Conservation (phyloP, 345 rosid species). For the Eucalyptus shirleyi region DNA sequence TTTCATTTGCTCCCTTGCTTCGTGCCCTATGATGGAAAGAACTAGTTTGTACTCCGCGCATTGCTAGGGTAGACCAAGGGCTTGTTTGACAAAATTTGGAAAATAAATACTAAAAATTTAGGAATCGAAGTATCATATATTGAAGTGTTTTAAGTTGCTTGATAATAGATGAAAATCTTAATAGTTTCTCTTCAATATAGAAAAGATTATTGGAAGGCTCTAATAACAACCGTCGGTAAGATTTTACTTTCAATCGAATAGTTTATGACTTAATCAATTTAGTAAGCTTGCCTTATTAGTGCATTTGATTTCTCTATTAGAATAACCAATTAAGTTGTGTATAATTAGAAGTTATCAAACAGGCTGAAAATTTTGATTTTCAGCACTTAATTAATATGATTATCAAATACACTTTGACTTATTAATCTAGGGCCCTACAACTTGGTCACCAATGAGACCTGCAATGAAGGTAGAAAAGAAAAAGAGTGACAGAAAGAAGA, state of each 20-base stretch:
- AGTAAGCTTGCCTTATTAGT: not conserved
- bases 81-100: not conserved
- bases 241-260: not conserved
- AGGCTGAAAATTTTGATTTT: not conserved
- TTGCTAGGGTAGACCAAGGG: not conserved
- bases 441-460: not conserved
- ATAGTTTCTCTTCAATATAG: not conserved
- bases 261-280: not conserved
- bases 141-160: not conserved
- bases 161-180: not conserved
- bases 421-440: not conserved
- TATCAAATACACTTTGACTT: not conserved
- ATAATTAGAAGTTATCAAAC: not conserved
- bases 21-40: not conserved
- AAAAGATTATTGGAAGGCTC: not conserved
- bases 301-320: not conserved
- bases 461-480: not conserved
- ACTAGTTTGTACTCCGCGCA: not conserved
- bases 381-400: not conserved
- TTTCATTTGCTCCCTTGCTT: not conserved
- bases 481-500: not conserved
- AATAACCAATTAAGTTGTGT: not conserved
- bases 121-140: not conserved
- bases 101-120: not conserved
- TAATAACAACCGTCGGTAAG: not conserved